These are phyloP conservation scores for Orbilia quercus DNA, from an alignment of 2,329 filamentous ascomycete species.

Conservation along the genomic window DNA sequence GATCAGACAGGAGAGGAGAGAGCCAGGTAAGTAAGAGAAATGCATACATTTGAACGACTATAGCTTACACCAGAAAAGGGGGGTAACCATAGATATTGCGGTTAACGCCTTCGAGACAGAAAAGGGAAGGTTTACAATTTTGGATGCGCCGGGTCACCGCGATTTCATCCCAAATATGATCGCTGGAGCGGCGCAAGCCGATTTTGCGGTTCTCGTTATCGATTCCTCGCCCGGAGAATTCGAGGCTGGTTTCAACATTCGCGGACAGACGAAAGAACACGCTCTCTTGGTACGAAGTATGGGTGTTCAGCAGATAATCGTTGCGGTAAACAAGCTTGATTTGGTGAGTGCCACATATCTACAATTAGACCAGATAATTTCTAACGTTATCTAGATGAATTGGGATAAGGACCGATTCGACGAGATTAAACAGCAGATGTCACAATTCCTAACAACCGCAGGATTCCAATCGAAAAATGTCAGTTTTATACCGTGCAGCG, in stretches of 20 bases:
- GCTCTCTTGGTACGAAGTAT: conserved; percentile 88
- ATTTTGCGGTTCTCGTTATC: conserved; percentile 93
- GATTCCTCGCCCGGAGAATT: conserved; percentile 91
- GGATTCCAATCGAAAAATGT: conserved; percentile 85
- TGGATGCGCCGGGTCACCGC: conserved; percentile 92
- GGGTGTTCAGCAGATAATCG: conserved; percentile 85
- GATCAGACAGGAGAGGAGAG: conserved; percentile 92
- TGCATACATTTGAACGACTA: background rate
- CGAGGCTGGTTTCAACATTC: conserved; percentile 79
- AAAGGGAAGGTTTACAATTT: conserved; percentile 86
- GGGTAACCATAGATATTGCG: conserved; percentile 96
- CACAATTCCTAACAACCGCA: conserved; percentile 81
- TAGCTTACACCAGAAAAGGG: conserved; percentile 66
- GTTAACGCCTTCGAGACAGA: conserved; percentile 94
- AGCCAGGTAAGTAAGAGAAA: conserved; percentile 63
- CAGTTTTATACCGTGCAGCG: conserved; percentile 88
- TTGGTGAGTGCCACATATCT: conserved; percentile 62
- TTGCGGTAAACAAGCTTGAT: conserved; percentile 96
- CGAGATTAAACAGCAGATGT: conserved; percentile 84
- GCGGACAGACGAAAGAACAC: conserved; percentile 94
- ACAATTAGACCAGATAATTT: background rate
- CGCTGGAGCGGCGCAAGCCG: conserved; percentile 91
- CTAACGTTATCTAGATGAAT: conserved; percentile 65
- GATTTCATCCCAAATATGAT: conserved; percentile 99
- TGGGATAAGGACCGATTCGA: conserved; percentile 88